These are phyloP conservation scores for Podospora anserina DNA, from an alignment of 495 filamentous ascomycete species.

Conservation along the genomic window DNA sequence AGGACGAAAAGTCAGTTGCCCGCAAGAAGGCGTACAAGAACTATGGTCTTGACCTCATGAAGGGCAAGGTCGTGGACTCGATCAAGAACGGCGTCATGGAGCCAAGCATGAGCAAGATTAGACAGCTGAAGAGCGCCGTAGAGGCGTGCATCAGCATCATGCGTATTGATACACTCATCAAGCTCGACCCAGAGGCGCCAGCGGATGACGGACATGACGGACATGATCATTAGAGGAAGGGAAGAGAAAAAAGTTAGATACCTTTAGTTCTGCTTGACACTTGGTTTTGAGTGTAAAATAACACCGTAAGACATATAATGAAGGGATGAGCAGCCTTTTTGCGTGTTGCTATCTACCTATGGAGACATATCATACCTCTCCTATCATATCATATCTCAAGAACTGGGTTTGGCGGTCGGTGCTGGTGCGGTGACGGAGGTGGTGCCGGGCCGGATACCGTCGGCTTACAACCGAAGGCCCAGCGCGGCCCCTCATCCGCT, in stretches of 20 bases:
- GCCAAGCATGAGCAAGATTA: slow-evolving; percentile 97
- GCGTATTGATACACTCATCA: slow-evolving; percentile 99
- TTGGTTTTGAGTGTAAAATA: background rate
- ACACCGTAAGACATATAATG: background rate
- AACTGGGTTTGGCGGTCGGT: background rate
- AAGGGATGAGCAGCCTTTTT: background rate
- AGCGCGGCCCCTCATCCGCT: slow-evolving; percentile 3
- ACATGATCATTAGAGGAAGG: slow-evolving; percentile 58
- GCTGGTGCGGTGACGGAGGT: background rate
- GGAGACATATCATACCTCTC: background rate
- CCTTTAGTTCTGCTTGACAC: background rate
- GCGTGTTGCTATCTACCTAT: background rate
- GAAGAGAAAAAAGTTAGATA: slow-evolving; percentile 6
- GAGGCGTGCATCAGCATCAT: slow-evolving; percentile 99
- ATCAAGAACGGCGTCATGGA: slow-evolving; percentile 94
- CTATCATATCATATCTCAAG: background rate
- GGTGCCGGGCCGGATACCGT: slow-evolving; percentile 23
- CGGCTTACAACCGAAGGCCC: slow-evolving; percentile 22
- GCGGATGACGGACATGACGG: slow-evolving; percentile 63
- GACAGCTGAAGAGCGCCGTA: slow-evolving; percentile 96
- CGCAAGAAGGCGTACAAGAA: slow-evolving; percentile 97
- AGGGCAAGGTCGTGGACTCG: slow-evolving; percentile 87
- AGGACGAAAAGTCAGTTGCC: slow-evolving; percentile 81
- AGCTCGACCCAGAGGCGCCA: slow-evolving; percentile 87
- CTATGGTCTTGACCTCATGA: slow-evolving; percentile 88